These are phyloP conservation scores for Conoideocrella luteorostrata DNA, from an alignment of 2,329 filamentous ascomycete genomes.

Conservation along the genomic window DNA sequence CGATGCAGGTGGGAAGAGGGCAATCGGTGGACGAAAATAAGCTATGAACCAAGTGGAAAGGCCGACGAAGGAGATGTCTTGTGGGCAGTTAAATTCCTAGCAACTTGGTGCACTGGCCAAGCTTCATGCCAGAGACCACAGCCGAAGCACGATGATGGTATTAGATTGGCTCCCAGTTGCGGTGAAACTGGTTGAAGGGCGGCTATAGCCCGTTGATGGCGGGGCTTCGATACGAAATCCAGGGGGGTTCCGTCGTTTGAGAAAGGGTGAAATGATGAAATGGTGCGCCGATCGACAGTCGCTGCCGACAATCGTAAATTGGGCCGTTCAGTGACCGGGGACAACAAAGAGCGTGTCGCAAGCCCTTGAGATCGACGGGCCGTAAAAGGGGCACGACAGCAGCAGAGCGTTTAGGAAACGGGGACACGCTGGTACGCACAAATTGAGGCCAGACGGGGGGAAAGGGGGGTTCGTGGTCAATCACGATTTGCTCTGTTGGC, in stretches of 20 bases:
- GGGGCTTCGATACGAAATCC: conserved; percentile 3
- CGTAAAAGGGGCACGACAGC: background rate
- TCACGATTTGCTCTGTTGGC: too few relatives aligned
- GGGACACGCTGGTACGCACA: background rate
- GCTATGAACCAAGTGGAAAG: background rate
- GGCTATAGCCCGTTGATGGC: conserved; percentile 4
- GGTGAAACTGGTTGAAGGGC: conserved; percentile 5
- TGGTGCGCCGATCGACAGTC: conserved; percentile 3
- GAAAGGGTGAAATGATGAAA: conserved; percentile 2
- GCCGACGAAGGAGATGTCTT: background rate
- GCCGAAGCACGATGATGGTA: background rate
- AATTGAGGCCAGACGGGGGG: background rate
- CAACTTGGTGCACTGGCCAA: conserved; percentile 2
- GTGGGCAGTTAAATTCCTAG: conserved; percentile 1
- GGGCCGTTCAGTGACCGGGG: background rate
- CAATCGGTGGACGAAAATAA: background rate
- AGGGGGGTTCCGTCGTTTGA: background rate
- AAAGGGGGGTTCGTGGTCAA: background rate
- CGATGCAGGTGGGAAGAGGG: background rate
- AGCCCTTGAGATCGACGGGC: conserved; percentile 1
- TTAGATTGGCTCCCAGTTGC: conserved; percentile 1
- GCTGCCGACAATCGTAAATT: conserved; percentile 1
- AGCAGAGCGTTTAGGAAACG: conserved; percentile 3
- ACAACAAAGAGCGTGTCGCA: conserved; percentile 2
- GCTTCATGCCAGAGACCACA: conserved; percentile 5